phyloP scores from a whole-genome alignment of 2,329 filamentous ascomycete species.

The Phoma sp. region DNA sequence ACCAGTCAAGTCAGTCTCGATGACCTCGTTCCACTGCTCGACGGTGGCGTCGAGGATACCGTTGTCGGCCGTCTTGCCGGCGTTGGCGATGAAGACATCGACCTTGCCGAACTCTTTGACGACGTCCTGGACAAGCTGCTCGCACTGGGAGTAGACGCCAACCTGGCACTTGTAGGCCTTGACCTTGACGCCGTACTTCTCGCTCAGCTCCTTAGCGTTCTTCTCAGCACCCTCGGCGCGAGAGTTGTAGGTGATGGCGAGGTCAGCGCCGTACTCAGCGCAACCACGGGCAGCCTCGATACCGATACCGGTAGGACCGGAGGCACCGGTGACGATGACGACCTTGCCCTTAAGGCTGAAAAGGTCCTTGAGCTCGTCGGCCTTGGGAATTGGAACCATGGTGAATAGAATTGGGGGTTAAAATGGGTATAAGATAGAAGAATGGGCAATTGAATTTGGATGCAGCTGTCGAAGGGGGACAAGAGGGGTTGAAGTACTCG shows the following conservation, averaged over 20 bases:
- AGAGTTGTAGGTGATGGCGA: conserved; percentile 72
- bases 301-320: conserved; percentile 70
- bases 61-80: conserved; percentile 71
- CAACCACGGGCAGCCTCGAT: conserved; percentile 70
- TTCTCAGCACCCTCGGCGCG: conserved; percentile 67
- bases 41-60: conserved; percentile 74
- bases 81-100: conserved; percentile 72
- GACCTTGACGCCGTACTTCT: conserved; percentile 68
- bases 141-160: conserved; percentile 62
- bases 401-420: conserved; percentile 55
- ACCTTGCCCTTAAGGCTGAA: conserved; percentile 61
- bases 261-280: conserved; percentile 68
- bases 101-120: conserved; percentile 74
- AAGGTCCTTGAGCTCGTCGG: conserved; percentile 64
- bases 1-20: conserved; percentile 87
- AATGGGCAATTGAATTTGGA: conserved; percentile 22
- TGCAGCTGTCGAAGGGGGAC: conserved; percentile 25
- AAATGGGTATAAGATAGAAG: conserved; percentile 16
- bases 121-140: conserved; percentile 64
- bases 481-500: conserved; percentile 45
- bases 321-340: conserved; percentile 60
- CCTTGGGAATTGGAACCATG: conserved; percentile 58
- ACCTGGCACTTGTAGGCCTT: conserved; percentile 73
- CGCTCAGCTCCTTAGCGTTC: conserved; percentile 67
- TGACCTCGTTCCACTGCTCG: conserved; percentile 76